These are phyloP conservation scores for Fusarium begoniae DNA, from an alignment of 2,329 filamentous ascomycete genomes.

Conservation along the genomic window DNA sequence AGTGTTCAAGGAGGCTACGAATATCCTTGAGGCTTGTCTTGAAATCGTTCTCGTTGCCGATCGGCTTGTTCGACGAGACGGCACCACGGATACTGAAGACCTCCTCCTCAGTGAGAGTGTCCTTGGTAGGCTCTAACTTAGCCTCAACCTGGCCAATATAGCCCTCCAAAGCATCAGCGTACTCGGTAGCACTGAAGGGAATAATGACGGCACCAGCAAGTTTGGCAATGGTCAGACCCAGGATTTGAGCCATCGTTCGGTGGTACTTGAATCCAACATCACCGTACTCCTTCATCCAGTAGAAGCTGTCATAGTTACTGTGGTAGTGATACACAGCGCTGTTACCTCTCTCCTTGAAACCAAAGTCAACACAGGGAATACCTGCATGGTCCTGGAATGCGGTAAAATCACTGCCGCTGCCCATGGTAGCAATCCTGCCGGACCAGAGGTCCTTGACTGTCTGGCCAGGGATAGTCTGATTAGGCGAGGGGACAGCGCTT, in stretches of 20 bases:
- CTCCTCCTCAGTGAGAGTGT: conserved; percentile 41
- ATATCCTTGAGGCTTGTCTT: conserved; percentile 51
- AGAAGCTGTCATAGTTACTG: conserved; percentile 89
- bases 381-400: conserved; percentile 79
- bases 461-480: conserved; percentile 77
- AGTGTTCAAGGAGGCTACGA: conserved; percentile 48
- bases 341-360: conserved; percentile 57
- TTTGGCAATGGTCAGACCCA: conserved; percentile 68
- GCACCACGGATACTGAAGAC: conserved; percentile 45
- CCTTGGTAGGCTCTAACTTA: conserved; percentile 52
- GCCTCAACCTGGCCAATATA: conserved; percentile 63
- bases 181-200: conserved; percentile 71
- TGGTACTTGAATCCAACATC: conserved; percentile 76
- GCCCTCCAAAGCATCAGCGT: conserved; percentile 63
- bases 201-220: conserved; percentile 70
- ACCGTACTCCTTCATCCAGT: conserved; percentile 87
- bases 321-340: conserved; percentile 82
- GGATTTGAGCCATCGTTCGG: conserved; percentile 70
- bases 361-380: conserved; percentile 71
- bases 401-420: conserved; percentile 78
- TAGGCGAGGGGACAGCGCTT: conserved; percentile 71
- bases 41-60: conserved; percentile 53
- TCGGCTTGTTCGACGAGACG: conserved; percentile 31
- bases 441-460: conserved; percentile 76
- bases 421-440: conserved; percentile 70